These are phyloP conservation scores for Fusarium armeniacum DNA, from an alignment of 2,329 filamentous ascomycete genomes.

Conservation along the genomic window DNA sequence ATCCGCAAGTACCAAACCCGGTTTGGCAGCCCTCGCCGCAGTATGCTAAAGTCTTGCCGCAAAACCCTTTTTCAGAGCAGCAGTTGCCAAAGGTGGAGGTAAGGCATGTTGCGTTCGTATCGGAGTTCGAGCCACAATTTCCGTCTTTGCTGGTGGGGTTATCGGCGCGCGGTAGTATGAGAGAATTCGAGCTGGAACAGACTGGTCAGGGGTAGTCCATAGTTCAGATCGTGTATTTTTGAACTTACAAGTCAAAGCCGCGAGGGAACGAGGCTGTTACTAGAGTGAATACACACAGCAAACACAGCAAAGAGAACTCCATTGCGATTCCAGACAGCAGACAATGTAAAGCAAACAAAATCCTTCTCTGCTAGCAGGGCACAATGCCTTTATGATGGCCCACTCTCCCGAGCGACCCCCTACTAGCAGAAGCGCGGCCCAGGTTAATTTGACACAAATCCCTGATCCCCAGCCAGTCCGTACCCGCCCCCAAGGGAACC, in stretches of 20 bases:
- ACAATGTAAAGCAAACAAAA: neutral
- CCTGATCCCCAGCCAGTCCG: neutral
- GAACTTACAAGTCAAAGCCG: neutral
- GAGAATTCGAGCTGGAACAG: constrained; percentile 7
- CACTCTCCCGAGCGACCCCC: neutral
- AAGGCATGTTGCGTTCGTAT: constrained; percentile 28
- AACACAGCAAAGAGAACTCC: constrained; percentile 11
- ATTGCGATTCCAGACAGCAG: neutral
- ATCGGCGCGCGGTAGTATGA: constrained; percentile 11
- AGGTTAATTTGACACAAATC: neutral
- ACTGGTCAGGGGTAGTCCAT: neutral
- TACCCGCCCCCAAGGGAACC: neutral
- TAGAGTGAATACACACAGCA: neutral
- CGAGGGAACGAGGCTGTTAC: neutral
- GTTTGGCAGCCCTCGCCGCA: constrained; percentile 21
- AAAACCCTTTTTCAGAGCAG: constrained; percentile 21
- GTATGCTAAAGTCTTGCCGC: constrained; percentile 25
- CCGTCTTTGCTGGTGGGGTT: constrained; percentile 26
- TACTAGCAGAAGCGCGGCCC: neutral
- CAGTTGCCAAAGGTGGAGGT: constrained; percentile 25
- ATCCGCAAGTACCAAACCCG: constrained; percentile 10
- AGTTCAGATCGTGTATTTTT: neutral
- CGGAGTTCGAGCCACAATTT: constrained; percentile 27
- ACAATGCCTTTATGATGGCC: neutral
- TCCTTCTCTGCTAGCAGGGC: neutral